Conservation (phyloP, 192 early-diverging fungal genomes). For the Irineochytrium annulatum region DNA sequence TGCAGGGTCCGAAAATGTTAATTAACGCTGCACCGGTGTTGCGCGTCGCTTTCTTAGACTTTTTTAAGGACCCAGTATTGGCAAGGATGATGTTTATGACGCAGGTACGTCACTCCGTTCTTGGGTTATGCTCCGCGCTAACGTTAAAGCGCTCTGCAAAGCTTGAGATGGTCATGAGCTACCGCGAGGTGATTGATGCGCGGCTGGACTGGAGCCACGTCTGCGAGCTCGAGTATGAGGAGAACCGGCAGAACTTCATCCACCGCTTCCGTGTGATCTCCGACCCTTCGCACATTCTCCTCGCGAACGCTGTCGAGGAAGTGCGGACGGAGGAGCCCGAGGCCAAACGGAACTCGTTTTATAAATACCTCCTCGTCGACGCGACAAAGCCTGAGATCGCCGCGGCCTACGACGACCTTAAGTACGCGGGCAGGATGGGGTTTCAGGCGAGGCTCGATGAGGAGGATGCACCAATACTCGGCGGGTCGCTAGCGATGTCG, state of each 20-base stretch:
- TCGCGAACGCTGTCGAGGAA: slow-evolving; percentile 28
- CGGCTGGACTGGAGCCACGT: neutral
- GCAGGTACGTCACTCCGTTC: slow-evolving; percentile 16
- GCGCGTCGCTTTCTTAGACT: slow-evolving; percentile 17
- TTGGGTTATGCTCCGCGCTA: no score
- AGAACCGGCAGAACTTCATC: no score
- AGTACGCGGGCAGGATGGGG: no score
- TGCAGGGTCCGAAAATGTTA: slow-evolving; percentile 9
- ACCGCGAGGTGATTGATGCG: neutral
- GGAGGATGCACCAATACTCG: no score
- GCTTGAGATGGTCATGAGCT: slow-evolving; percentile 26
- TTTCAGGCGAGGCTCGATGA: no score
- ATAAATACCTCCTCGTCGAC: no score
- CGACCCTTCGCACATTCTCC: no score
- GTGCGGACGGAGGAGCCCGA: slow-evolving; percentile 3
- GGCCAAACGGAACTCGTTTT: neutral
- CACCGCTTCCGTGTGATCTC: no score
- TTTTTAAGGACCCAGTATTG: slow-evolving; percentile 23
- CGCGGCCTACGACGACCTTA: no score
- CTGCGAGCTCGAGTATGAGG: slow-evolving; percentile 5
- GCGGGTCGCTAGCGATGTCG: no score
- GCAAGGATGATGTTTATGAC: slow-evolving; percentile 24
- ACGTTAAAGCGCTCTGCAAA: no score
- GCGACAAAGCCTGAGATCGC: no score
- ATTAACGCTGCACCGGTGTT: slow-evolving; percentile 23